A percentile compares a stretch with the other conserved stretches of the same genome.
These are phyloP conservation scores for Suillus brevipes DNA, from an alignment of 768 basidiomycete species.

Conservation along the genomic window DNA sequence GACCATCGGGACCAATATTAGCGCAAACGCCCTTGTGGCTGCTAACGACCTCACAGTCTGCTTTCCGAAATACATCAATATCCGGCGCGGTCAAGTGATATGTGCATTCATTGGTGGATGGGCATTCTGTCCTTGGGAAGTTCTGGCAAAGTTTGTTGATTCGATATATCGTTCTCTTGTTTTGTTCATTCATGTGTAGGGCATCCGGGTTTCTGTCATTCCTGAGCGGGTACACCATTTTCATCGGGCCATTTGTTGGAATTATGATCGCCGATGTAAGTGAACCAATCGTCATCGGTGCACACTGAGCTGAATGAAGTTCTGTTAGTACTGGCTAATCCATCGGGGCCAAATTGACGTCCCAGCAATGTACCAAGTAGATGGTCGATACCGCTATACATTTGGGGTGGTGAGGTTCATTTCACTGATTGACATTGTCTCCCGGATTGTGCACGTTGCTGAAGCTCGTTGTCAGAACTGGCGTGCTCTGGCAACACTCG, in stretches of 20 bases:
- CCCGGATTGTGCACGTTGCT: neutral
- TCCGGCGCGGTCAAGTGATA: conserved; percentile 74
- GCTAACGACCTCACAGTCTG: conserved; percentile 87
- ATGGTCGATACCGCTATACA: conserved; percentile 78
- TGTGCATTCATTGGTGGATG: conserved; percentile 84
- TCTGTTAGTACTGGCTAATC: conserved; percentile 71
- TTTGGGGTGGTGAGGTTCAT: conserved; percentile 57
- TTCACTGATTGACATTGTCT: neutral
- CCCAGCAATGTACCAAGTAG: conserved; percentile 79
- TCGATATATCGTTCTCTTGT: conserved; percentile 1
- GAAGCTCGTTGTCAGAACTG: conserved; percentile 61
- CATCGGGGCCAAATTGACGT: conserved; percentile 74
- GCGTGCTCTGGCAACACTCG: conserved; percentile 69
- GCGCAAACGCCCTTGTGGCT: conserved; percentile 65
- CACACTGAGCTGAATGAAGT: conserved; percentile 5
- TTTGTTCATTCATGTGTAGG: conserved; percentile 10
- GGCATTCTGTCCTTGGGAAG: conserved; percentile 87
- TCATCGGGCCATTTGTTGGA: conserved; percentile 83
- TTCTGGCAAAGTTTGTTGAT: conserved; percentile 47
- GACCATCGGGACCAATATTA: conserved; percentile 44
- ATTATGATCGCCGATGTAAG: conserved; percentile 64
- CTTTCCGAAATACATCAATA: conserved; percentile 76
- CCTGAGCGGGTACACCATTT: conserved; percentile 83
- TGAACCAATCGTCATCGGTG: conserved; percentile 7
- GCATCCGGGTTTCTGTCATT: conserved; percentile 73